Percentiles rank a stretch among this genome's conserved stretches.
Evolutionary conservation across 305 asterid species (phyloP).

Genomic region (Fraxinus sp.): DNA sequence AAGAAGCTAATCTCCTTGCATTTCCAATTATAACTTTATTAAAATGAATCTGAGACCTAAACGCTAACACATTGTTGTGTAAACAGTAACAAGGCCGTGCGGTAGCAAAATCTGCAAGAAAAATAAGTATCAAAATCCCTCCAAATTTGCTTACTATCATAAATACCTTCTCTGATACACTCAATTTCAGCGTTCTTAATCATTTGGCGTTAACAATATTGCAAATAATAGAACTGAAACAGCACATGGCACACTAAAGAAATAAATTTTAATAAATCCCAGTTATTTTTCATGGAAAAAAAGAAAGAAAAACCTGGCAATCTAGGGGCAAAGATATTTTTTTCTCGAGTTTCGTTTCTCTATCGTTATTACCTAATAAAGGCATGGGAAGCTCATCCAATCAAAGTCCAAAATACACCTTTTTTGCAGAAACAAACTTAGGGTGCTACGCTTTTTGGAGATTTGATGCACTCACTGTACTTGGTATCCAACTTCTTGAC

Average conservation of each 20-base stretch:
- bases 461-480: slow-evolving; percentile 3
- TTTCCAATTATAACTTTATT: slow-evolving; percentile 37
- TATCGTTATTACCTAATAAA: slow-evolving; percentile 36
- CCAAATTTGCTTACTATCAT: not conserved
- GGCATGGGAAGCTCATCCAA: slow-evolving; percentile 52
- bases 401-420: not conserved
- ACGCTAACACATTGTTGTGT: slow-evolving; percentile 43
- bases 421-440: not conserved
- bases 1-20: slow-evolving; percentile 41
- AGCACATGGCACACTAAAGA: not conserved
- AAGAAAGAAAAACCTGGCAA: not conserved
- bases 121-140: slow-evolving; percentile 8
- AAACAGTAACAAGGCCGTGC: slow-evolving; percentile 72
- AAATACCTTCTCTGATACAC: not conserved
- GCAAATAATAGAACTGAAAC: not conserved
- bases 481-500: not conserved
- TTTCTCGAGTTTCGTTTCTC: not conserved
- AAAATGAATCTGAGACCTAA: slow-evolving; percentile 40
- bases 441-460: not conserved
- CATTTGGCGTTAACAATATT: not conserved
- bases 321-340: not conserved
- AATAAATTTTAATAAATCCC: not conserved
- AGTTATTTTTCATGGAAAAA: not conserved
- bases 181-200: not conserved
- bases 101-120: slow-evolving; percentile 76